These are phyloP conservation scores for Rhodomyrtus tomentosa DNA, from an alignment of 345 rosid genomes.

Conservation along the genomic window DNA sequence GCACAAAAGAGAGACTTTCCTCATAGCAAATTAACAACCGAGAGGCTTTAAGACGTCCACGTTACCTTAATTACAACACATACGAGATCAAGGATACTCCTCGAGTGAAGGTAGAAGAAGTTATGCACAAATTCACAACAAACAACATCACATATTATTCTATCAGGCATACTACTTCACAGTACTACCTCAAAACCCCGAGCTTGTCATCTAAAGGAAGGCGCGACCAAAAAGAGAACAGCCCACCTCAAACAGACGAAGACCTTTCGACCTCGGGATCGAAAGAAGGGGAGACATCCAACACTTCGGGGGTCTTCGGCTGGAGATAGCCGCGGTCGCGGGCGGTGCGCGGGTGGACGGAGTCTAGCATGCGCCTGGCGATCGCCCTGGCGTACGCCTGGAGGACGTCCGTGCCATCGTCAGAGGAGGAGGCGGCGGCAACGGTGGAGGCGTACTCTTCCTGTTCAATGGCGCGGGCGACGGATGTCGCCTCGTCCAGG, in stretches of 20 bases:
- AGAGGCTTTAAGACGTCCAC: neutral
- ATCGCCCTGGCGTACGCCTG: conserved; percentile 15
- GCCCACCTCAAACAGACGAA: neutral
- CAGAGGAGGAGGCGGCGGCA: neutral
- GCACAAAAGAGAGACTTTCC: neutral
- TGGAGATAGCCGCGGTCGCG: neutral
- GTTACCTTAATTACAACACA: neutral
- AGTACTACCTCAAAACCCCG: neutral
- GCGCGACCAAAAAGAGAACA: neutral
- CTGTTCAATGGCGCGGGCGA: conserved; percentile 9
- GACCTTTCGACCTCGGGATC: neutral
- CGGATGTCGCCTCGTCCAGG: neutral
- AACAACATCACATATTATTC: neutral
- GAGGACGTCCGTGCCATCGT: conserved; percentile 9
- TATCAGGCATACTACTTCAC: neutral
- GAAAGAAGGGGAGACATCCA: neutral
- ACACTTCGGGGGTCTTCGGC: neutral
- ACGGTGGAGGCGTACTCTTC: conserved; percentile 3
- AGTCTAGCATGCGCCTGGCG: conserved; percentile 10
- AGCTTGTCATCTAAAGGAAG: neutral
- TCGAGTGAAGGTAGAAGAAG: neutral
- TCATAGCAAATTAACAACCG: neutral
- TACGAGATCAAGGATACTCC: neutral
- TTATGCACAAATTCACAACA: neutral
- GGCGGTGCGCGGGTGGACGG: neutral